Evolutionary conservation across 2,329 filamentous ascomycete species (phyloP), one percentile per base, ranked within the genome.

Genomic region (Neobulgaria alba): DNA sequence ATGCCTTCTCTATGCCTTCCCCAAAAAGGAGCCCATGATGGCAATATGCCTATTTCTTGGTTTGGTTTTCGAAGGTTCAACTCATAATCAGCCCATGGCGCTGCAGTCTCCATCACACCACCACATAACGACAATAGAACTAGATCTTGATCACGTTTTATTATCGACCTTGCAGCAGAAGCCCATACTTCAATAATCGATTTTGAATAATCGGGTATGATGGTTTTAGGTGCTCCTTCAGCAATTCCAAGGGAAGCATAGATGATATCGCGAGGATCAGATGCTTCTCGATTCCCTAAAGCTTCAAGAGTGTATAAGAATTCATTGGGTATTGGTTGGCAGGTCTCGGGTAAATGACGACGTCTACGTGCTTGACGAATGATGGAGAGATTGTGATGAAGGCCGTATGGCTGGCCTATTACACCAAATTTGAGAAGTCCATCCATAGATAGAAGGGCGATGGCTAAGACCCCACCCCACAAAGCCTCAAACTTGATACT

Each of bases 1-100:
- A 33, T 33, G 9, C 30, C 30, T 33, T 33, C 30, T 33, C 30
- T 33, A 33, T 33, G 30, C n/a, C 18, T n/a, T 8, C 30, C 30
- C 30, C 30, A 33, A 10, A 16, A 33, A 3, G 30, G 30, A 9
- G n/a, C 14, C 30, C 30, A 33, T 7, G 3, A 16, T 10, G 30
- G 30, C 10, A 33, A 33, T 16, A 16, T 14, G 15, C 30, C 30
- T 12, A 14, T 31, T 17, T 33, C 18, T 14, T 3, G 15, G 10
- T 14, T 15, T 10, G 30, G n/a, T 9, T 33, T 17, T 14, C 12
- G 15, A 17, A 33, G 15, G n/a, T 15, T 33, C 30, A 33, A 16
- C 18, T 17, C 18, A 33, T 33, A 33, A 16, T 33, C 30, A 16
- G 30, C 30, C 30, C 30, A 33, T 16, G 9, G 14, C 5, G 30